phyloP scores from a whole-genome alignment of 1,139 yeast species.

The Diutina sp. region DNA sequence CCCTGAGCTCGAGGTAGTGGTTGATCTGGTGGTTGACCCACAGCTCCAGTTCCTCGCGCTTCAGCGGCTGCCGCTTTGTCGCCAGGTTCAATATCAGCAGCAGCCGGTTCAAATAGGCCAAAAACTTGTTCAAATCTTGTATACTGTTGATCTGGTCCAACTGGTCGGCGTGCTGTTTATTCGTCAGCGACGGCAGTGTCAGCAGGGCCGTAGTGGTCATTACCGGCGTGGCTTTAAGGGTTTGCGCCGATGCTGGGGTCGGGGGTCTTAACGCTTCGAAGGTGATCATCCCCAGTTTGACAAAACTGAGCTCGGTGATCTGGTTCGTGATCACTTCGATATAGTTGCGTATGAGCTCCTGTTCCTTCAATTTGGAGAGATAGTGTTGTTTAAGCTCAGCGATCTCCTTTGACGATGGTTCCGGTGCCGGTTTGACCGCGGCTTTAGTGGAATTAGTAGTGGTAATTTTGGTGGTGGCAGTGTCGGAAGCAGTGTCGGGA shows the following conservation, averaged over 20 bases:
- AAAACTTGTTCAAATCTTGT: slow-evolving; percentile 29
- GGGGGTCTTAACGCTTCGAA: slow-evolving; percentile 25
- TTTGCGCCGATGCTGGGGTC: slow-evolving; percentile 3
- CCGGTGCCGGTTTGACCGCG: neutral
- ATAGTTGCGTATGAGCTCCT: slow-evolving; percentile 30
- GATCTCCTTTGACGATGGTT: neutral
- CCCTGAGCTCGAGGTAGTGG: slow-evolving; percentile 18
- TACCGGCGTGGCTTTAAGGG: slow-evolving; percentile 4
- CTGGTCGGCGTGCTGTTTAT: neutral
- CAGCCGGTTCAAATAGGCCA: slow-evolving; percentile 27
- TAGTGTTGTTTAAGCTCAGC: slow-evolving; percentile 11
- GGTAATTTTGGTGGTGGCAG: neutral
- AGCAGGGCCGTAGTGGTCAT: slow-evolving; percentile 4
- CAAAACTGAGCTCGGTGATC: slow-evolving; percentile 32
- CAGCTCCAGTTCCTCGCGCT: slow-evolving; percentile 8
- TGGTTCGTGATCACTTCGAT: slow-evolving; percentile 32
- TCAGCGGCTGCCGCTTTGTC: slow-evolving; percentile 15
- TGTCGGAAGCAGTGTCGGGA: neutral
- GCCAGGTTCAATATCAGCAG: slow-evolving; percentile 29
- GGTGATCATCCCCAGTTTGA: slow-evolving; percentile 34
- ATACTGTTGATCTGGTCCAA: slow-evolving; percentile 27
- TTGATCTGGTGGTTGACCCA: slow-evolving; percentile 22
- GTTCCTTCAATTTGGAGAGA: slow-evolving; percentile 29
- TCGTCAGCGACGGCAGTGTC: slow-evolving; percentile 1
- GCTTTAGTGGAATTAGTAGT: neutral